Evolutionary conservation across 768 basidiomycete species (phyloP).

Genomic region (Wakefieldia striispora): DNA sequence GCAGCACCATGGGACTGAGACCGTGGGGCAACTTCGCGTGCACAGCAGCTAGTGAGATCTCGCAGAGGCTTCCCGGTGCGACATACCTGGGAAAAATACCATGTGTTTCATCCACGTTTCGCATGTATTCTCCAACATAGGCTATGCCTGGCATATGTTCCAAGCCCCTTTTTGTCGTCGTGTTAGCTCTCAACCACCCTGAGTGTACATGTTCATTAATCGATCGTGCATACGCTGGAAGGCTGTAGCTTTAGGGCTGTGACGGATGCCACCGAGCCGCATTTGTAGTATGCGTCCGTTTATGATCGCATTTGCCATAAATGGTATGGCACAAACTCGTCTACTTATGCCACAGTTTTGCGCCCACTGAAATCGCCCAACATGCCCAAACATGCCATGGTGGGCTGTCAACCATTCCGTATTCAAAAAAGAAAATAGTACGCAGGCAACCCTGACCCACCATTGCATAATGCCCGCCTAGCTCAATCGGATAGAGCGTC

Average conservation of each 20-base stretch:
- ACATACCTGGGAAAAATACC: background rate
- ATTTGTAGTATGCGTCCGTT: slow-evolving; percentile 2
- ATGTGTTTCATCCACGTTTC: background rate
- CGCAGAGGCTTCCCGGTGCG: no score
- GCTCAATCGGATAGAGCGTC: slow-evolving; percentile 70
- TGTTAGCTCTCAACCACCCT: slow-evolving; percentile 13
- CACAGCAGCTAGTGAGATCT: no score
- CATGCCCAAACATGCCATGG: background rate
- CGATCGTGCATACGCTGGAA: slow-evolving; percentile 5
- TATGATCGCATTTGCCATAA: slow-evolving; percentile 9
- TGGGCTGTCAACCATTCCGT: no score
- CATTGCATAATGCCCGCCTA: slow-evolving; percentile 46
- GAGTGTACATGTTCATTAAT: slow-evolving; percentile 18
- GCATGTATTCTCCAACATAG: background rate
- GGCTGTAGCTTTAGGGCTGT: slow-evolving; percentile 18
- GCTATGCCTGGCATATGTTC: background rate
- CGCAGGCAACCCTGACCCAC: no score
- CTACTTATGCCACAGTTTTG: slow-evolving; percentile 23
- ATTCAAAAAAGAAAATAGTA: no score
- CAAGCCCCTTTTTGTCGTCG: background rate
- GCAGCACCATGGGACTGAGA: no score
- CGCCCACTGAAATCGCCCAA: slow-evolving; percentile 16
- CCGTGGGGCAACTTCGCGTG: no score
- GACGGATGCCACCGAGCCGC: slow-evolving; percentile 11
- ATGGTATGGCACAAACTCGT: background rate